Conservation (phyloP, 805 yeast genomes). For the Pichia paraexigua region DNA sequence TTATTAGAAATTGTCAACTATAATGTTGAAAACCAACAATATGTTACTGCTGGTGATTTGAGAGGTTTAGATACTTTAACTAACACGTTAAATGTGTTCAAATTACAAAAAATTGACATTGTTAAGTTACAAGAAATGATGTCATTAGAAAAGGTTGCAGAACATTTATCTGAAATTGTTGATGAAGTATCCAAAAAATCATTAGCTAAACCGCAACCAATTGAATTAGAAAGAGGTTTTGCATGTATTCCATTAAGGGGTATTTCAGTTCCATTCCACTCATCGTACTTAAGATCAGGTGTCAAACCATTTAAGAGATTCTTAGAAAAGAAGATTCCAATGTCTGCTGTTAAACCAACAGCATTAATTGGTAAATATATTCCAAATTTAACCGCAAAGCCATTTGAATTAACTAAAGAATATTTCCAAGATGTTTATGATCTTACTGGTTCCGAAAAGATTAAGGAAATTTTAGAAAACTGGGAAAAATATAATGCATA, state of each 20-base stretch:
- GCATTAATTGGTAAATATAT: conserved; percentile 91
- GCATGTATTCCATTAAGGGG: conserved; percentile 98
- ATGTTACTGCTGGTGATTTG: conserved; percentile 97
- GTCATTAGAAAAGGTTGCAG: conserved; percentile 81
- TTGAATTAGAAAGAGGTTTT: conserved; percentile 94
- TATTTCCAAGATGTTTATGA: conserved; percentile 94
- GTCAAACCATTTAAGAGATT: conserved; percentile 98
- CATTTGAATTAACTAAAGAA: conserved; percentile 92
- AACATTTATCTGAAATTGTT: conserved; percentile 81
- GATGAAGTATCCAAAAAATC: conserved; percentile 79
- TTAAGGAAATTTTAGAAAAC: conserved; percentile 83
- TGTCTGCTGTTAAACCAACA: conserved; percentile 90
- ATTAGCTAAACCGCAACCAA: conserved; percentile 87
- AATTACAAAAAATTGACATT: conserved; percentile 89
- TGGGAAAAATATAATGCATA: conserved; percentile 81
- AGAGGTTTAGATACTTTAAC: conserved; percentile 90
- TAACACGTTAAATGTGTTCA: conserved; percentile 87
- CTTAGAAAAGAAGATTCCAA: conserved; percentile 91
- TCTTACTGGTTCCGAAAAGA: conserved; percentile 85
- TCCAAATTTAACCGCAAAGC: conserved; percentile 98
- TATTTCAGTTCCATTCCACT: conserved; percentile 99
- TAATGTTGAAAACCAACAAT: conserved; percentile 97
- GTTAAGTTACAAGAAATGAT: conserved; percentile 75
- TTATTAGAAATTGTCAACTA: conserved; percentile 95
- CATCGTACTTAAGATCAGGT: conserved; percentile 96